These are phyloP conservation scores for Paecilomyces sp. DNA, from an alignment of 2,329 filamentous ascomycete species.

Conservation along the genomic window DNA sequence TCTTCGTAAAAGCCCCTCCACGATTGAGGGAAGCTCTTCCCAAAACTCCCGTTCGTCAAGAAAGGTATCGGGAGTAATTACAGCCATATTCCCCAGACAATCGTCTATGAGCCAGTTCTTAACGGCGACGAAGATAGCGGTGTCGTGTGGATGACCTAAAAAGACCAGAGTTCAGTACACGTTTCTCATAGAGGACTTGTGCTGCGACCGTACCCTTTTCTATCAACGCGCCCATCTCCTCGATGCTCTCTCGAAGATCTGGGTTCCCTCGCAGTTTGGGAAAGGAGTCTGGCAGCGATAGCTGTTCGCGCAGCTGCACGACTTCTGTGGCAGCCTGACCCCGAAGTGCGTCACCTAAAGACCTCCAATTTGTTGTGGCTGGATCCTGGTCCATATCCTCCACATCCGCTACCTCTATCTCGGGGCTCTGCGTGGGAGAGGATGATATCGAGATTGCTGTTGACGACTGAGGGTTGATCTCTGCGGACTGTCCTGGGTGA, in stretches of 20 bases:
- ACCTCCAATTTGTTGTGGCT: constrained; percentile 37
- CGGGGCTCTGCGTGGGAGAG: constrained; percentile 37
- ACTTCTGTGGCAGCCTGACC: constrained; percentile 23
- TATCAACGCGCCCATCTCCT: constrained; percentile 23
- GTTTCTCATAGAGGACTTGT: not conserved
- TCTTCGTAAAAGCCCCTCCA: constrained; percentile 35
- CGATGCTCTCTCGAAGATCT: constrained; percentile 24
- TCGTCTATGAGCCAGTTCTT: constrained; percentile 36
- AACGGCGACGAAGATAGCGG: constrained; percentile 24
- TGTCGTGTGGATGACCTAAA: constrained; percentile 23
- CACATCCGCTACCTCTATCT: constrained; percentile 43
- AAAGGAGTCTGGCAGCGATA: constrained; percentile 28
- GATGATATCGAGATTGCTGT: constrained; percentile 35
- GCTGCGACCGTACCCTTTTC: constrained; percentile 26
- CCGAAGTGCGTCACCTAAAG: constrained; percentile 26
- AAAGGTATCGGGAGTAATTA: constrained; percentile 26
- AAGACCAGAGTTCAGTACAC: constrained; percentile 3
- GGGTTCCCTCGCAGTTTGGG: constrained; percentile 23
- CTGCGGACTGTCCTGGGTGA: constrained; percentile 7
- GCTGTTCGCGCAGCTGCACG: constrained; percentile 26
- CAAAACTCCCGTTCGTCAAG: constrained; percentile 38
- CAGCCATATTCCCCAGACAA: constrained; percentile 25
- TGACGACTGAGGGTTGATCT: constrained; percentile 14
- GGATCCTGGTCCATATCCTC: constrained; percentile 45
- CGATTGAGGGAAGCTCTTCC: constrained; percentile 33